phyloP scores from a whole-genome alignment of 345 rosid species.

The Corymbia maculata region DNA sequence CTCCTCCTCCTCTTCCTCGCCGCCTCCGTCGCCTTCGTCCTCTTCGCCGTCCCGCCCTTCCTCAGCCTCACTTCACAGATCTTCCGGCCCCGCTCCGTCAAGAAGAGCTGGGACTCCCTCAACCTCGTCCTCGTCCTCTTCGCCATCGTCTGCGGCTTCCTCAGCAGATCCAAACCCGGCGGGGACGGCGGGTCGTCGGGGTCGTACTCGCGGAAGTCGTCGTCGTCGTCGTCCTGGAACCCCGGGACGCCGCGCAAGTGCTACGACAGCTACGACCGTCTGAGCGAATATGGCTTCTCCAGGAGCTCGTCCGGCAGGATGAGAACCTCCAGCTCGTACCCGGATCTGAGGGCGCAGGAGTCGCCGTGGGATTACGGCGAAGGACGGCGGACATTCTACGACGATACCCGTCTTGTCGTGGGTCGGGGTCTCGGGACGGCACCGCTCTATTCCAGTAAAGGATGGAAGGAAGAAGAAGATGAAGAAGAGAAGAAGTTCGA shows the following conservation, averaged over 20 bases:
- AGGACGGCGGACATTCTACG: slow-evolving; percentile 60
- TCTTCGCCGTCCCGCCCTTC: slow-evolving; percentile 43
- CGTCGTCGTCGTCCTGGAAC: neutral
- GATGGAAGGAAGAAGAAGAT: neutral
- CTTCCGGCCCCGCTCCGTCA: slow-evolving; percentile 48
- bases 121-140: slow-evolving; percentile 65
- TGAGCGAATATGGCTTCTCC: slow-evolving; percentile 1
- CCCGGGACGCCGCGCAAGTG: slow-evolving; percentile 28
- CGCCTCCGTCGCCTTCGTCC: slow-evolving; percentile 27
- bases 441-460: neutral
- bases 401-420: slow-evolving; percentile 45
- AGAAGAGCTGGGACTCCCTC: slow-evolving; percentile 69
- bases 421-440: slow-evolving; percentile 14
- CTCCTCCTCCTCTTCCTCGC: slow-evolving; percentile 19
- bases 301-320: slow-evolving; percentile 17
- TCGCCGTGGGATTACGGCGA: slow-evolving; percentile 19
- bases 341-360: slow-evolving; percentile 59
- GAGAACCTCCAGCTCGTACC: slow-evolving; percentile 67
- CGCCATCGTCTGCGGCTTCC: slow-evolving; percentile 73
- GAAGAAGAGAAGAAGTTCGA: slow-evolving; percentile 2
- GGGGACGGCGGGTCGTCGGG: slow-evolving; percentile 6
- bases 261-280: slow-evolving; percentile 6
- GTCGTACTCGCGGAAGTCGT: slow-evolving; percentile 1
- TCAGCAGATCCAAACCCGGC: slow-evolving; percentile 25
- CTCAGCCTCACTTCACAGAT: slow-evolving; percentile 42